Evolutionary conservation across 257 asterid genomes (phyloP).

Genomic region (Linderniella brevidens): DNA sequence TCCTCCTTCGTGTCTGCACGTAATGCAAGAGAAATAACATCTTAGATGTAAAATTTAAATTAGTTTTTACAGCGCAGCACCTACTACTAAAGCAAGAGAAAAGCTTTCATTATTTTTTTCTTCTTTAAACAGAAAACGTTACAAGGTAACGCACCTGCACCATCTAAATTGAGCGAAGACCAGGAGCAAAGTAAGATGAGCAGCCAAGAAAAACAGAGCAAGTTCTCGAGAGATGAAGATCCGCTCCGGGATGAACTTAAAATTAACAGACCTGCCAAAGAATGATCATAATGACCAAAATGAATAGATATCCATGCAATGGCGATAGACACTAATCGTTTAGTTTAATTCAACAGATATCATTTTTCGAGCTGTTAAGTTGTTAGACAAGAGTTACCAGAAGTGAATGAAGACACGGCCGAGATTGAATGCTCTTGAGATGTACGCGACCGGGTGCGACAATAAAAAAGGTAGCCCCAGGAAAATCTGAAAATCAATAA

Average conservation of each 20-base stretch:
- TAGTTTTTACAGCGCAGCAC: no score
- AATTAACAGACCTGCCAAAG: conserved; percentile 36
- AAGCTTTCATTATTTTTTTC: no score
- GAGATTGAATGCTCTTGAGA: conserved; percentile 82
- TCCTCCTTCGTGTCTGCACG: conserved; percentile 78
- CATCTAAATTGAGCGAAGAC: conserved; percentile 12
- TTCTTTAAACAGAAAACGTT: neutral
- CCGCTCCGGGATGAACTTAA: conserved; percentile 31
- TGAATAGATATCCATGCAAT: neutral
- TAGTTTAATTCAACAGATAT: no score
- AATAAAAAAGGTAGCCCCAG: conserved; percentile 69
- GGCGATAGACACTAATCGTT: neutral
- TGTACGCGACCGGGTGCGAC: conserved; percentile 50
- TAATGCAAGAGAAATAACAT: conserved; percentile 6
- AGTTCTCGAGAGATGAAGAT: conserved; percentile 12
- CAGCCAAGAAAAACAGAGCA: conserved; percentile 9
- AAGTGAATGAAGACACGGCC: conserved; percentile 90
- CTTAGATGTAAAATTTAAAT: neutral
- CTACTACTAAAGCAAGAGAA: no score
- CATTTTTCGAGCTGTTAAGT: no score
- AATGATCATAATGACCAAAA: neutral
- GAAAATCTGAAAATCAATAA: conserved; percentile 37
- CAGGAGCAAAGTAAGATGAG: conserved; percentile 9
- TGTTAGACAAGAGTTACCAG: conserved; percentile 37
- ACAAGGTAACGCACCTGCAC: conserved; percentile 24